These are phyloP conservation scores for Puccinia hordei DNA, from an alignment of 1,284 basidiomycete species.

Conservation along the genomic window DNA sequence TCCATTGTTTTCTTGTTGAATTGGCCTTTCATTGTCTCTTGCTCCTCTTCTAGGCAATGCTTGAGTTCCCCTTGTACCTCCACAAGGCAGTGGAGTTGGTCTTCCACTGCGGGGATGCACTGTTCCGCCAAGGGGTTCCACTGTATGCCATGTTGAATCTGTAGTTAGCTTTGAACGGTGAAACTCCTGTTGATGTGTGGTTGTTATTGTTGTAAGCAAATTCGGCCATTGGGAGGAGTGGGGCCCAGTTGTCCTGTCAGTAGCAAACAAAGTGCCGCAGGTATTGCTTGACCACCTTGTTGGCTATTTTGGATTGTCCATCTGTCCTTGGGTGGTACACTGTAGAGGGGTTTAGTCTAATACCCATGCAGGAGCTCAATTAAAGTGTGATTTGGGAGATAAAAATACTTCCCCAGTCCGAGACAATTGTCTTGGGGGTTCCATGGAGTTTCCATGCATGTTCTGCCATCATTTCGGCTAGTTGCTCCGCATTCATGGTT, in stretches of 20 bases:
- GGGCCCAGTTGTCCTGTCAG: background rate
- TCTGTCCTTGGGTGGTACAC: constrained; percentile 1
- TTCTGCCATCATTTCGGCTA: background rate
- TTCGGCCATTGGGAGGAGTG: background rate
- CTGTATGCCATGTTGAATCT: background rate
- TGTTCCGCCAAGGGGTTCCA: background rate
- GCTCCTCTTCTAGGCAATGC: background rate
- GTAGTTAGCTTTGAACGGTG: constrained; percentile 11
- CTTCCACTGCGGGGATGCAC: background rate
- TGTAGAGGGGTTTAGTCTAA: background rate
- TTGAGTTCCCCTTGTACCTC: background rate
- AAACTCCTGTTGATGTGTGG: background rate
- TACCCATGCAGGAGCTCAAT: background rate
- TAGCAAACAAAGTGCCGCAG: background rate
- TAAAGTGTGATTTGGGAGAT: background rate
- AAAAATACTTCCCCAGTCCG: background rate
- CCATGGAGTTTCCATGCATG: background rate
- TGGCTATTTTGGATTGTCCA: constrained; percentile 14
- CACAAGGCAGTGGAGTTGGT: background rate
- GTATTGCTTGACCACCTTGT: constrained; percentile 1
- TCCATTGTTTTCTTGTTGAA: background rate
- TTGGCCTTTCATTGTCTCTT: constrained; percentile 14
- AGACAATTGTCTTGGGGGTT: constrained; percentile 16
- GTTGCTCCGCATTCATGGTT: background rate
- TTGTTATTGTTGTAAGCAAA: constrained; percentile 23